A percentile compares a stretch with the other conserved stretches of the same genome.
Conservation (phyloP, 2,329 filamentous ascomycete genomes). For the Claviceps arundinis region DNA sequence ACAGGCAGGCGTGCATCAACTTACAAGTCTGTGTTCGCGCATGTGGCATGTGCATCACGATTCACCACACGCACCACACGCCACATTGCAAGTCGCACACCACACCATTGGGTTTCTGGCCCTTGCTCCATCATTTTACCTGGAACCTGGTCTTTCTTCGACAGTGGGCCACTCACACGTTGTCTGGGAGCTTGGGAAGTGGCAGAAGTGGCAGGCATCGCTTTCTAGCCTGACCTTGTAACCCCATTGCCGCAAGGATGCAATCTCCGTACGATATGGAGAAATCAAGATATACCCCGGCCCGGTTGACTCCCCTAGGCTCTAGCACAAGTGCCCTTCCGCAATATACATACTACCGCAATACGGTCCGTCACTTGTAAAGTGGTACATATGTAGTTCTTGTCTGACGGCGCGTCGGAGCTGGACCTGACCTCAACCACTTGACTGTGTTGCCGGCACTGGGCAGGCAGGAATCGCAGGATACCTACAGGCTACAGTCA, state of each 20-base stretch:
- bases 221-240: background rate
- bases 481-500: too few relatives aligned
- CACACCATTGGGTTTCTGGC: slow-evolving; percentile 8
- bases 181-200: background rate
- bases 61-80: too few relatives aligned
- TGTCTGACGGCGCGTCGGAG: slow-evolving; percentile 2
- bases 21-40: too few relatives aligned
- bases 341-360: too few relatives aligned
- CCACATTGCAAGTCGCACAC: slow-evolving; percentile 1
- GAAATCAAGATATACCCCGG: slow-evolving; percentile 5
- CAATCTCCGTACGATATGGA: slow-evolving; percentile 5
- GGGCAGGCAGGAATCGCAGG: slow-evolving; percentile 3
- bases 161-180: background rate
- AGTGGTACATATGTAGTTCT: background rate
- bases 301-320: background rate
- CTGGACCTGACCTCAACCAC: background rate
- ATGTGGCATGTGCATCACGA: too few relatives aligned
- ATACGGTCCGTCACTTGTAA: too few relatives aligned
- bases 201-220: too few relatives aligned
- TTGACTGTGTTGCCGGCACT: background rate
- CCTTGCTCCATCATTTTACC: background rate
- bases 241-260: background rate
- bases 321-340: slow-evolving; percentile 1
- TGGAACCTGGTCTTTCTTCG: background rate
- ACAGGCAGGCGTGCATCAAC: too few relatives aligned